Conservation (phyloP, 2,329 filamentous ascomycete genomes). For the Penicillium rolfsii region DNA sequence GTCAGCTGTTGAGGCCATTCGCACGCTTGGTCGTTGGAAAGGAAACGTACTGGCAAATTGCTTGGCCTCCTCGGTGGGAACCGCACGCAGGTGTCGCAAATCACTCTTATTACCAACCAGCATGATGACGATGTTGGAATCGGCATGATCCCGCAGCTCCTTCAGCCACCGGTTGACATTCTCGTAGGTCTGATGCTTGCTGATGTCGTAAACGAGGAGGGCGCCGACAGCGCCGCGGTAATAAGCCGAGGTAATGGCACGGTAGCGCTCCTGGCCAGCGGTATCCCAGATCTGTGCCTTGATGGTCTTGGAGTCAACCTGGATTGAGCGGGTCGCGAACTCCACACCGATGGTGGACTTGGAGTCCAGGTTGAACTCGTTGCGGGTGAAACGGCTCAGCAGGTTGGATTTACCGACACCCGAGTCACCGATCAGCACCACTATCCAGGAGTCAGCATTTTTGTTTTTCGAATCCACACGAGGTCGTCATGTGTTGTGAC, state of each 20-base stretch:
- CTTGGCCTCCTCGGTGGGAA: constrained; percentile 97
- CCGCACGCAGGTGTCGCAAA: constrained; percentile 96
- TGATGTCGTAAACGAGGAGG: constrained; percentile 98
- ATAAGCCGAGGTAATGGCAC: constrained; percentile 98
- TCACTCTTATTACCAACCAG: constrained; percentile 99
- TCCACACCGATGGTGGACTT: constrained; percentile 99
- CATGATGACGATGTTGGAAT: constrained; percentile 99
- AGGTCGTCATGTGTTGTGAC: neutral
- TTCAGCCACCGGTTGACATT: constrained; percentile 99
- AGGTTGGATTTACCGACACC: constrained; percentile 99
- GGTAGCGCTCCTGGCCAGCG: constrained; percentile 96
- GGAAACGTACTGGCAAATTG: constrained; percentile 81
- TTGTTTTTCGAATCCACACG: neutral
- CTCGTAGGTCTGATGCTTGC: constrained; percentile 99
- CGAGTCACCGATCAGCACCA: constrained; percentile 98
- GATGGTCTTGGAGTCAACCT: constrained; percentile 99
- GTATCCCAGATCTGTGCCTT: constrained; percentile 99
- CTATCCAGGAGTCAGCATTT: constrained; percentile 53
- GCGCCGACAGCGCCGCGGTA: constrained; percentile 97
- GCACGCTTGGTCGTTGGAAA: neutral
- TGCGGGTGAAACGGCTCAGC: constrained; percentile 97
- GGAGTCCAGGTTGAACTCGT: constrained; percentile 99
- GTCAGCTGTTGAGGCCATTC: constrained; percentile 16
- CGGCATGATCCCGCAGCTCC: constrained; percentile 95
- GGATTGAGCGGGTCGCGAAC: constrained; percentile 97